These are phyloP conservation scores for Osmozyma mogii DNA, from an alignment of 805 yeast genomes.

Conservation along the genomic window DNA sequence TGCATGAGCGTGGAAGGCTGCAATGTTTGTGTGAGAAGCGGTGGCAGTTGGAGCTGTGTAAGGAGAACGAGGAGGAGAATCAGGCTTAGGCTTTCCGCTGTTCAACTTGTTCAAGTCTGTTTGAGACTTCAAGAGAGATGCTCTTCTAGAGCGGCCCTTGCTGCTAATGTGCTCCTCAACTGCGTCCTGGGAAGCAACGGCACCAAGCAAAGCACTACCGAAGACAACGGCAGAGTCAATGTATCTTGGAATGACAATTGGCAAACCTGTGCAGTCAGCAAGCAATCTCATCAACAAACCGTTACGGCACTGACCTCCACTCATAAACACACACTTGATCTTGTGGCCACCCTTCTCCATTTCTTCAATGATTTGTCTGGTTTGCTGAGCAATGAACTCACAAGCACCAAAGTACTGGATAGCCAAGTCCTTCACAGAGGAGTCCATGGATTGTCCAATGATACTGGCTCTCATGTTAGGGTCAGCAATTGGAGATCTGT, in stretches of 20 bases:
- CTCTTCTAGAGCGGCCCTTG: slow-evolving; percentile 29
- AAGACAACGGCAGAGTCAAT: slow-evolving; percentile 96
- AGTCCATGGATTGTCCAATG: slow-evolving; percentile 89
- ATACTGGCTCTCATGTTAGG: slow-evolving; percentile 87
- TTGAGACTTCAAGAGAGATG: slow-evolving; percentile 26
- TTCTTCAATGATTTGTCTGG: slow-evolving; percentile 86
- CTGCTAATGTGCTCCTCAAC: slow-evolving; percentile 29
- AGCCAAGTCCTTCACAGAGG: slow-evolving; percentile 77
- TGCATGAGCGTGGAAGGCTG: slow-evolving; percentile 35
- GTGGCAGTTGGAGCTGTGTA: slow-evolving; percentile 80
- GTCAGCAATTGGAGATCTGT: slow-evolving; percentile 96
- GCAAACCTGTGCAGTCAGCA: slow-evolving; percentile 89
- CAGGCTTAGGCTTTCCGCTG: slow-evolving; percentile 10
- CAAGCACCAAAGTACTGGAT: slow-evolving; percentile 85
- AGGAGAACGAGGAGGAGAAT: slow-evolving; percentile 47
- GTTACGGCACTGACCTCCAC: slow-evolving; percentile 96
- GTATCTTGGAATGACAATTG: slow-evolving; percentile 87
- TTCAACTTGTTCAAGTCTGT: slow-evolving; percentile 18
- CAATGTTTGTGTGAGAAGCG: slow-evolving; percentile 52
- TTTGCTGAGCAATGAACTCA: slow-evolving; percentile 96
- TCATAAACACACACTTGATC: slow-evolving; percentile 71
- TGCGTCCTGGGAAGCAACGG: slow-evolving; percentile 76
- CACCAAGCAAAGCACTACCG: slow-evolving; percentile 92
- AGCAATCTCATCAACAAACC: slow-evolving; percentile 79
- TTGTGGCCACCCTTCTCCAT: slow-evolving; percentile 77